Evolutionary conservation across 306 rosid species (phyloP).

Genomic region (Comarum palustre): DNA sequence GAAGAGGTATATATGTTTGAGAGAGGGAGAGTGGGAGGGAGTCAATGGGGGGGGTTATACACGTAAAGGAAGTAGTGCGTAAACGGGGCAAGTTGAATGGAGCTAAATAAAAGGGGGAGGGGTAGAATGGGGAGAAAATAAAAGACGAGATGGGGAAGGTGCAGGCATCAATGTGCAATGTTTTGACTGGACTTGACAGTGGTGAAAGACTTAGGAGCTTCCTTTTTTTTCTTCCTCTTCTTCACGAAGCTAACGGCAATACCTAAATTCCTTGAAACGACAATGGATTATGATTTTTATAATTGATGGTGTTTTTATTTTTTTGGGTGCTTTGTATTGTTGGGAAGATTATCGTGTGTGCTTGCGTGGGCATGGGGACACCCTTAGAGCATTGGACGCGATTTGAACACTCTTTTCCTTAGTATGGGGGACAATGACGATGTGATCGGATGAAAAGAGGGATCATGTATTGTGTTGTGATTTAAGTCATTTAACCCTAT

Average conservation of each 20-base stretch:
- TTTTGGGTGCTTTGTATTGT: background rate
- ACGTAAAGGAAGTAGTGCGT: constrained; percentile 6
- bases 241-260: constrained; percentile 51
- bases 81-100: background rate
- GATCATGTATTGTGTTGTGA: too few species aligned
- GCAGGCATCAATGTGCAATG: constrained; percentile 51
- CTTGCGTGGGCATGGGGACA: background rate
- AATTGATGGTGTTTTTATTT: background rate
- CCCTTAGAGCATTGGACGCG: background rate
- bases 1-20: background rate
- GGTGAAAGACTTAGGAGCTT: constrained; percentile 34
- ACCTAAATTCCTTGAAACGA: constrained; percentile 39
- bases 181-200: constrained; percentile 41
- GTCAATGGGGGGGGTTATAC: background rate
- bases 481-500: too few species aligned
- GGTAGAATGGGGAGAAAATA: background rate
- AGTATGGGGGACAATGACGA: background rate
- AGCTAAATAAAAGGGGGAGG: constrained; percentile 10
- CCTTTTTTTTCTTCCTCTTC: constrained; percentile 7
- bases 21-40: background rate
- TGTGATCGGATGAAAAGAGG: too few species aligned
- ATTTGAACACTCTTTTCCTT: background rate
- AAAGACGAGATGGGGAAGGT: constrained; percentile 21
- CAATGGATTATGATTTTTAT: constrained; percentile 21
- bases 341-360: constrained; percentile 3